Percentiles rank a stretch among this genome's conserved stretches.
Conservation (phyloP, 371 early-diverging fungal species). For the Coemansia sp. region DNA sequence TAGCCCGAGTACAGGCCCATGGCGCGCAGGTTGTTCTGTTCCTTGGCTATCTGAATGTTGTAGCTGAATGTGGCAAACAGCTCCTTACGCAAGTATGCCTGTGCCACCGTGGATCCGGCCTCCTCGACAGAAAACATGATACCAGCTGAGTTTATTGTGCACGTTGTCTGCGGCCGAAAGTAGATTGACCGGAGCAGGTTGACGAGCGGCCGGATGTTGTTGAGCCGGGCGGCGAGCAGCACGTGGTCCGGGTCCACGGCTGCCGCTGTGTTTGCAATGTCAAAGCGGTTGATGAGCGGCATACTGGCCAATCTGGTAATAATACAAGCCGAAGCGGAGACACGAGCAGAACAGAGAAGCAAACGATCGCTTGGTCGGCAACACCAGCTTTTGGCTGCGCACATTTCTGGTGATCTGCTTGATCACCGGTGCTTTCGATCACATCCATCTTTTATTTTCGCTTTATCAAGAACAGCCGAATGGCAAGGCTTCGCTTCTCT, state of each 20-base stretch:
- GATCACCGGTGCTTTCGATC: background rate
- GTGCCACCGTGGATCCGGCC: slow-evolving; percentile 51
- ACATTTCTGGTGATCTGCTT: background rate
- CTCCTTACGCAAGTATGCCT: slow-evolving; percentile 45
- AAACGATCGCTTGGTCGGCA: background rate
- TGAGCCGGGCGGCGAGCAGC: slow-evolving; percentile 38
- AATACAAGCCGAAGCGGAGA: too few relatives aligned
- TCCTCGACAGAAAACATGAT: slow-evolving; percentile 53
- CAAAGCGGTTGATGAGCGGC: slow-evolving; percentile 1
- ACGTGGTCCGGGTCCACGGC: slow-evolving; percentile 8
- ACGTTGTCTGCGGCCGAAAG: slow-evolving; percentile 32
- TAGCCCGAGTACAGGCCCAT: slow-evolving; percentile 5
- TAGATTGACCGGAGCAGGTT: slow-evolving; percentile 48
- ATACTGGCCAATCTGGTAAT: background rate
- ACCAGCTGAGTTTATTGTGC: slow-evolving; percentile 39
- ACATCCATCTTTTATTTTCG: background rate
- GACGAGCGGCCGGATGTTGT: slow-evolving; percentile 52
- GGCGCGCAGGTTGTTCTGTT: slow-evolving; percentile 5
- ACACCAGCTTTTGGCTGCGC: background rate
- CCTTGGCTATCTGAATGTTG: slow-evolving; percentile 13
- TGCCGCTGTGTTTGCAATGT: slow-evolving; percentile 8
- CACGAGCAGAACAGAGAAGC: background rate
- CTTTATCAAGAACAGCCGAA: background rate
- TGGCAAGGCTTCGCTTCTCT: background rate
- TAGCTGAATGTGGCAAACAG: slow-evolving; percentile 50